Base-by-base conservation (phyloP, 2,329 filamentous ascomycete species). In the Rhinocladiella similis region DNA sequence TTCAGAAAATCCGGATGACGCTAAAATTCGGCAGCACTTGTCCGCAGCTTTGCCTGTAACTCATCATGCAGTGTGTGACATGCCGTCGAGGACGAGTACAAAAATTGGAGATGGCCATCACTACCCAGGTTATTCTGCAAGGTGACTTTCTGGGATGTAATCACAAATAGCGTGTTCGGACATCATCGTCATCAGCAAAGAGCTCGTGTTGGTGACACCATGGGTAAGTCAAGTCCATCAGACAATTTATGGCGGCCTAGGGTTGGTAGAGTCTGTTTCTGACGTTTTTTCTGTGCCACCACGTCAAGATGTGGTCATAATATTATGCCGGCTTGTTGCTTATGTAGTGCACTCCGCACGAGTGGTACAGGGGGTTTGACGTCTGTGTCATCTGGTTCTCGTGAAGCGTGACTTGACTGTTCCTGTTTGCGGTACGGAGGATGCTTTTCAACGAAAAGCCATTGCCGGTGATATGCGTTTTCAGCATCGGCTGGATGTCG, bases 291-390 rank as follows among this genome's bases (percentile, higher is more conserved):
- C 29, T 36, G 50, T 56, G 48, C 18, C n/a, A 54, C 56, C 49
- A 19, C 46, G 14, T 25, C 35, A 25, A 18, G 36, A 38, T 42
- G 41, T 6, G 33, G 27, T 51, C 36, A 39, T 33, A 45, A 2
- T 12, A 33, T 4, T 12, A 42, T 47, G 47, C 47, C 53, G 38
- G 39, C 45, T 39, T 43, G 41, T 29, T 55, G 46, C 41, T 29
- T 55, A 41, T 19, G 38, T 41, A 41, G 38, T 41, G 38, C 38
- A 33, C 47, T 47, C 53, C 59, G 53, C 50, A 48, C 54, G 59
- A 50, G 53, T 50, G 35, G 53, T 36, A 56, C 51, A 51, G 56
- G 48, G n/a, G 48, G 41, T 59, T 33, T 54, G 59, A 58, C 53
- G 55, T 50, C 39, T 22, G 56, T 56, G 55, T 46, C 53, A 56